Conservation (phyloP, 192 early-diverging fungal genomes). For the Phlyctochytrium bullatum region DNA sequence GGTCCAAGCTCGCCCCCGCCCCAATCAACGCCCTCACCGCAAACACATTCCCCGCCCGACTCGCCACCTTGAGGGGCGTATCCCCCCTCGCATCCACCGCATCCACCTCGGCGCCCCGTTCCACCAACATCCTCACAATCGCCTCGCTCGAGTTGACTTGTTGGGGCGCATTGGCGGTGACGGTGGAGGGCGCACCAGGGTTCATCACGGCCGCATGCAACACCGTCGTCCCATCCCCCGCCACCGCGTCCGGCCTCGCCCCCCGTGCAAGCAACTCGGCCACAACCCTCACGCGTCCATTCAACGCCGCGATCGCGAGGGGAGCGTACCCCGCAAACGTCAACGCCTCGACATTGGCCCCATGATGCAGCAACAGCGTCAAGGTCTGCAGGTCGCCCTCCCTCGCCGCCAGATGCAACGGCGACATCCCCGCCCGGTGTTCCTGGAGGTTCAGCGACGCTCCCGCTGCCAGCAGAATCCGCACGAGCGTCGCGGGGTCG, state of each 20-base stretch:
- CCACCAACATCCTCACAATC: slow-evolving; percentile 8
- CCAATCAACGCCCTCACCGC: slow-evolving; percentile 6
- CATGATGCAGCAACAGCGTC: not conserved
- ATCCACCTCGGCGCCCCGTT: slow-evolving; percentile 5
- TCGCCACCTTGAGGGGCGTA: slow-evolving; percentile 3
- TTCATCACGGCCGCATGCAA: slow-evolving; percentile 6
- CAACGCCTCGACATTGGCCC: slow-evolving; percentile 2
- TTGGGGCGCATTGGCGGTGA: not conserved
- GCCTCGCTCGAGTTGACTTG: not conserved
- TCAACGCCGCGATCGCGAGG: slow-evolving; percentile 2
- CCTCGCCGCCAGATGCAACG: slow-evolving; percentile 4
- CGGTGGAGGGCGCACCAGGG: not conserved
- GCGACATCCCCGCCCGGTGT: not conserved
- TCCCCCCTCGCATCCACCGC: slow-evolving; percentile 6
- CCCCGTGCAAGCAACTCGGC: not conserved
- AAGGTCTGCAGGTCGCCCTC: not conserved
- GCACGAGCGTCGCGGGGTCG: not conserved
- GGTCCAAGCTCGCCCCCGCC: slow-evolving; percentile 6
- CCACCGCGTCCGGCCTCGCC: not conserved
- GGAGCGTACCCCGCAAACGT: slow-evolving; percentile 6
- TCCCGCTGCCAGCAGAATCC: slow-evolving; percentile 1
- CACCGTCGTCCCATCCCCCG: not conserved
- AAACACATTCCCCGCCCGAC: slow-evolving; percentile 3
- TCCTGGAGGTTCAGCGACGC: not conserved
- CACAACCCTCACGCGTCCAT: slow-evolving; percentile 2